Evolutionary conservation across 192 early-diverging fungal genomes (phyloP).

Genomic region (Haplosporangium gracile): DNA sequence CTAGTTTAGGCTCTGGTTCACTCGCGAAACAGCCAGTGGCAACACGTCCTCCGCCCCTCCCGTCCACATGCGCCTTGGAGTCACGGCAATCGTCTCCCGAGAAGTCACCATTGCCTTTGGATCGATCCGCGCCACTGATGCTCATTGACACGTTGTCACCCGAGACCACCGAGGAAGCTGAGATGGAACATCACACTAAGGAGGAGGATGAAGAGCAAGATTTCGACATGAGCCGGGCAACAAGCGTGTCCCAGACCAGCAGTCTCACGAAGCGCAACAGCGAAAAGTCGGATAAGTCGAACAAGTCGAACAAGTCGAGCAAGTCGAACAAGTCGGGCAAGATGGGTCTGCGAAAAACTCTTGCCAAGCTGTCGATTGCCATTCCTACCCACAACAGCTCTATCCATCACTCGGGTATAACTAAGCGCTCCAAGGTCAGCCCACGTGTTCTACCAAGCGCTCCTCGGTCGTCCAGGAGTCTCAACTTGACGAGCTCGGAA

Average conservation of each 20-base stretch:
- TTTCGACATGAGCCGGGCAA: slow-evolving; percentile 39
- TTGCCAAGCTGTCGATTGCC: slow-evolving; percentile 46
- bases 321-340: slow-evolving; percentile 26
- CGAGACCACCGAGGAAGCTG: slow-evolving; percentile 9
- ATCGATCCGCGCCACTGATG: slow-evolving; percentile 18
- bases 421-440: slow-evolving; percentile 9
- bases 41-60: neutral
- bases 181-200: neutral
- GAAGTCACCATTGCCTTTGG: neutral
- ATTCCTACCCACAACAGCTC: slow-evolving; percentile 29
- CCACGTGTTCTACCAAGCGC: slow-evolving; percentile 12
- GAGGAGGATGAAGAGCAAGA: slow-evolving; percentile 13
- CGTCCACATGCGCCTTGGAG: neutral
- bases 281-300: slow-evolving; percentile 20
- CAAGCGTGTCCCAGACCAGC: neutral
- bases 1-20: neutral
- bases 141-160: neutral
- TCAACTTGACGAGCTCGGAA: slow-evolving; percentile 21
- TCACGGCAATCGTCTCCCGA: neutral
- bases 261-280: slow-evolving; percentile 17
- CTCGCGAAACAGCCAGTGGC: neutral
- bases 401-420: neutral
- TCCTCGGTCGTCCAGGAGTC: slow-evolving; percentile 33
- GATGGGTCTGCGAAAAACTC: slow-evolving; percentile 36
- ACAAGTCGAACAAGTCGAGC: slow-evolving; percentile 10